Percentiles rank a stretch among this genome's conserved stretches.
These are phyloP conservation scores for Fusarium solani-melongenae DNA, from an alignment of 2,329 filamentous ascomycete species.

Conservation along the genomic window DNA sequence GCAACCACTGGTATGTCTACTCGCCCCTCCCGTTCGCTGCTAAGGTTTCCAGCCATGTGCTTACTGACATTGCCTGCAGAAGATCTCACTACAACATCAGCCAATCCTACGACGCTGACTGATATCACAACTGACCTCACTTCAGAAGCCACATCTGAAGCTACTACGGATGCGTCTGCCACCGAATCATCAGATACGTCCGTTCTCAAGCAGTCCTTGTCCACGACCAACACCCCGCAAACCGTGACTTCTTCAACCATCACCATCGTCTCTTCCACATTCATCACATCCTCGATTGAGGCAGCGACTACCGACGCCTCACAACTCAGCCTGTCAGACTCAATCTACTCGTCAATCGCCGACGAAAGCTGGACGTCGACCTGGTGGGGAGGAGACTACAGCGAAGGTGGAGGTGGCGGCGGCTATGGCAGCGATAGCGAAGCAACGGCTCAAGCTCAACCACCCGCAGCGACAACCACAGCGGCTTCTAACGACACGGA, in stretches of 20 bases:
- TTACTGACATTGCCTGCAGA: conserved; percentile 29
- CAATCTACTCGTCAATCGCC: conserved; percentile 40
- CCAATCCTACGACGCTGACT: conserved; percentile 26
- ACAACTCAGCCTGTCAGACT: conserved; percentile 31
- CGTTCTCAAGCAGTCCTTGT: conserved; percentile 16
- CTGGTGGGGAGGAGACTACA: conserved; percentile 31
- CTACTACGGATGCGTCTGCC: conserved; percentile 18
- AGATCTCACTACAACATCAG: conserved; percentile 30
- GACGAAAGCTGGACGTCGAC: conserved; percentile 40
- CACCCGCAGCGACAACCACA: conserved; percentile 34
- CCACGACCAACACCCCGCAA: conserved; percentile 18
- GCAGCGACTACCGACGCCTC: conserved; percentile 20
- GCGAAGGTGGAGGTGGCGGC: conserved; percentile 22
- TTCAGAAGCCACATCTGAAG: conserved; percentile 19
- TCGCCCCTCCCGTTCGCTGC: conserved; percentile 21
- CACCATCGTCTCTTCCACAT: conserved; percentile 31
- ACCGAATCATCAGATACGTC: conserved; percentile 11
- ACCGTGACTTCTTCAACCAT: conserved; percentile 33
- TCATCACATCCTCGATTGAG: conserved; percentile 33
- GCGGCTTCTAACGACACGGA: conserved; percentile 34
- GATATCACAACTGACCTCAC: conserved; percentile 31
- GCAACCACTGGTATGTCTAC: conserved; percentile 38
- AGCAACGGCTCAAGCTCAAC: conserved; percentile 30
- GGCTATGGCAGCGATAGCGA: conserved; percentile 13
- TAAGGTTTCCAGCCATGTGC: conserved; percentile 24